Conservation (phyloP, 345 rosid genomes). For the Linum usitatissimum region DNA sequence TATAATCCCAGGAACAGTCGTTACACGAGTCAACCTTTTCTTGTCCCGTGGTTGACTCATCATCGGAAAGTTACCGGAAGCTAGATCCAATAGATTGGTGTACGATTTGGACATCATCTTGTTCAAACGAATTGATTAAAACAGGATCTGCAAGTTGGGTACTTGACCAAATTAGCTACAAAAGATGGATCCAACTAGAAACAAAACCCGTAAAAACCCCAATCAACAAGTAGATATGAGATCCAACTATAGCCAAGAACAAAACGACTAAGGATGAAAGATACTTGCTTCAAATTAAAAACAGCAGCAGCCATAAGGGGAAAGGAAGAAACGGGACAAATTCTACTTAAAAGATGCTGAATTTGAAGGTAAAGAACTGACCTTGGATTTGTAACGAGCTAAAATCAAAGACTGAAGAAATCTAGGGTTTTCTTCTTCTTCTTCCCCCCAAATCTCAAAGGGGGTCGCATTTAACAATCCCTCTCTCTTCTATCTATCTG, state of each 20-base stretch:
- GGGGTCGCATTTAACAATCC: not conserved
- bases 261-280: not conserved
- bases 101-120: conserved; percentile 6
- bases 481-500: not conserved
- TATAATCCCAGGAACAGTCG: not conserved
- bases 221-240: not conserved
- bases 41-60: conserved; percentile 4
- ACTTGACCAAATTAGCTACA: not conserved
- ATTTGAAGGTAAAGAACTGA: not conserved
- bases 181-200: not conserved
- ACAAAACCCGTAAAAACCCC: not conserved
- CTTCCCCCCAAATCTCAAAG: not conserved
- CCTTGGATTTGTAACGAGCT: not conserved
- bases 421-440: not conserved
- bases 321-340: not conserved
- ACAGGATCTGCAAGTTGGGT: not conserved
- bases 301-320: not conserved
- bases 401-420: not conserved
- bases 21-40: conserved; percentile 1
- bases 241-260: not conserved
- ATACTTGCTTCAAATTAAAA: too few species aligned
- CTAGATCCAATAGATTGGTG: conserved; percentile 3
- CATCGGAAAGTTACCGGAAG: conserved; percentile 1
- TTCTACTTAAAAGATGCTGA: not conserved
- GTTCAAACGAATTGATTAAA: not conserved